A percentile compares a stretch with the other conserved stretches of the same genome.
These are phyloP conservation scores for Helotiales sp. DNA, from an alignment of 2,329 filamentous ascomycete genomes.

Conservation along the genomic window DNA sequence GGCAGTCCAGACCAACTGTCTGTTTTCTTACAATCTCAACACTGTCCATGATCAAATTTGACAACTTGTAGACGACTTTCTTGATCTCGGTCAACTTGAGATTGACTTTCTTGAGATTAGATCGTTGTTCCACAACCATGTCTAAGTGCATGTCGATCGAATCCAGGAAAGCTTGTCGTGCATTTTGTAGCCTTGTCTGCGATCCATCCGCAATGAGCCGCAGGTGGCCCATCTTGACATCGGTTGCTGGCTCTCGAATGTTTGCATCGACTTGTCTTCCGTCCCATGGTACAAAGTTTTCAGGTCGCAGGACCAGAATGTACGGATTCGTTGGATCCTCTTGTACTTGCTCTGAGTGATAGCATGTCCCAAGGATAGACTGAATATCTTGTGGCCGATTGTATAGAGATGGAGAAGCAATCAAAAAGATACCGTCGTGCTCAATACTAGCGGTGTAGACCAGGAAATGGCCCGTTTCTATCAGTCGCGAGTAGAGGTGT, in stretches of 20 bases:
- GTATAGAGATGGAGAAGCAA: conserved; percentile 81
- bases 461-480: conserved; percentile 84
- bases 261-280: conserved; percentile 74
- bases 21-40: conserved; percentile 91
- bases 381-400: conserved; percentile 82
- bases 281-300: conserved; percentile 79
- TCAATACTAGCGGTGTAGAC: conserved; percentile 74
- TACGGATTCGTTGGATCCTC: conserved; percentile 84
- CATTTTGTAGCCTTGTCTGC: conserved; percentile 75
- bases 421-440: conserved; percentile 77
- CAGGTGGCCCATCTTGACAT: conserved; percentile 84
- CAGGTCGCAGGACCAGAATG: conserved; percentile 81
- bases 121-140: conserved; percentile 87
- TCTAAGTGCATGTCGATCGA: conserved; percentile 85
- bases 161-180: conserved; percentile 78
- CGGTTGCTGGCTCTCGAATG: conserved; percentile 77
- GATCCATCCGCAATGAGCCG: conserved; percentile 89
- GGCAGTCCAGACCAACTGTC: conserved; percentile 81
- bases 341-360: conserved; percentile 69
- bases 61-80: conserved; percentile 93
- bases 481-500: conserved; percentile 79
- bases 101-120: conserved; percentile 92
- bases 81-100: conserved; percentile 90
- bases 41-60: conserved; percentile 98
- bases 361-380: conserved; percentile 80